These are phyloP conservation scores for Claviceps maximensis DNA, from an alignment of 2,329 filamentous ascomycete species.

Conservation along the genomic window DNA sequence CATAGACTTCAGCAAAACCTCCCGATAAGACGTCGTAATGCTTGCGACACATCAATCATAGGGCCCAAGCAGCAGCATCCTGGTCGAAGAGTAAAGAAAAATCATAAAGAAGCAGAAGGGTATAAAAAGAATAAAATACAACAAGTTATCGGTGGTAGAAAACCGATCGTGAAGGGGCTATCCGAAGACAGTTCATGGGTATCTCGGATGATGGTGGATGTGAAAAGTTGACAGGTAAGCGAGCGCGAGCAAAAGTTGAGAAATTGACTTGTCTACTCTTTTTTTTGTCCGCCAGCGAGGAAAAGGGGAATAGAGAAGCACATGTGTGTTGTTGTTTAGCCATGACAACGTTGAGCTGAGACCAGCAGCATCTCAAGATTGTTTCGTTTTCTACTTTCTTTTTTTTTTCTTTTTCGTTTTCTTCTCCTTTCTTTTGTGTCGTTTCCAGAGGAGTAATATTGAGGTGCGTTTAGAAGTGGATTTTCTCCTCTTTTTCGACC, in stretches of 20 bases:
- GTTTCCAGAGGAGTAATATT: not conserved
- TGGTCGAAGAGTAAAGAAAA: not conserved
- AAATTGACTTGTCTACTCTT: not conserved
- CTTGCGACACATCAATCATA: not conserved
- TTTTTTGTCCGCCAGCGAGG: not conserved
- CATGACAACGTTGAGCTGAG: not conserved
- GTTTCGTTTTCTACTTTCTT: not conserved
- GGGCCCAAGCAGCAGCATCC: not conserved
- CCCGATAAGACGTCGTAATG: not conserved
- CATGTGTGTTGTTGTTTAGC: constrained; percentile 2
- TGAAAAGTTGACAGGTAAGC: not conserved
- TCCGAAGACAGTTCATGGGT: constrained; percentile 6
- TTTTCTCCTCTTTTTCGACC: constrained; percentile 6
- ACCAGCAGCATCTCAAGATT: constrained; percentile 8
- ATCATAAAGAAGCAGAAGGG: not conserved
- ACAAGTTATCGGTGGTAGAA: not conserved
- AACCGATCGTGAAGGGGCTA: not conserved
- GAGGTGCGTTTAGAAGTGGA: not conserved
- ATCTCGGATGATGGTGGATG: constrained; percentile 11
- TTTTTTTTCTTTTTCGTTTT: constrained; percentile 4
- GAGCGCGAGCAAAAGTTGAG: not conserved
- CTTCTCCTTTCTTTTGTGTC: constrained; percentile 6
- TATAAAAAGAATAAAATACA: not conserved
- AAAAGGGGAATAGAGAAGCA: not conserved
- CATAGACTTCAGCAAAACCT: not conserved